phyloP scores from a whole-genome alignment of 768 basidiomycete species.

The Imleria badia region DNA sequence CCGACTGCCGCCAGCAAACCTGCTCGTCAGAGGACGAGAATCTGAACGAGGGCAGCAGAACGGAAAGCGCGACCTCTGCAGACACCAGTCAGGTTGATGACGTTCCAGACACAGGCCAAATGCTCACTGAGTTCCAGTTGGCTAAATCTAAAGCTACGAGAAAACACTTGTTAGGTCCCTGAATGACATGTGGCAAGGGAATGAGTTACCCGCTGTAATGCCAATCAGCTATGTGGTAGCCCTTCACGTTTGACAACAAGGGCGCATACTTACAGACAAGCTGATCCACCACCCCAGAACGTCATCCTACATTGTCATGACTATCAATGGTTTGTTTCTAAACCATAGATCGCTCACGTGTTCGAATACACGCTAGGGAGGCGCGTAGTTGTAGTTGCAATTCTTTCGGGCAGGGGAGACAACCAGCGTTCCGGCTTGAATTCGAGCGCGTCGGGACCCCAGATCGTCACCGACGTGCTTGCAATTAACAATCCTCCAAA shows the following conservation, averaged over 20 bases:
- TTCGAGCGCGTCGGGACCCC: no score
- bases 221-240: background rate
- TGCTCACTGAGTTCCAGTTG: background rate
- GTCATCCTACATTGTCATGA: background rate
- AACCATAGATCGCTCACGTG: background rate
- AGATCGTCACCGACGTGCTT: background rate
- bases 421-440: no score
- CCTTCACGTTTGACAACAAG: background rate
- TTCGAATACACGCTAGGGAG: background rate
- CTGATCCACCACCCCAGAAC: background rate
- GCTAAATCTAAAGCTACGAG: background rate
- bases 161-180: background rate
- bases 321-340: background rate
- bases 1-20: background rate
- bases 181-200: background rate
- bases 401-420: background rate
- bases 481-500: background rate
- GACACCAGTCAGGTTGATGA: background rate
- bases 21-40: background rate
- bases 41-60: background rate
- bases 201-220: background rate
- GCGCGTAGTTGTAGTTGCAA: background rate
- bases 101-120: background rate
- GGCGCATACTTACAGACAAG: background rate
- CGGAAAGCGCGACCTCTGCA: background rate